Evolutionary conservation across 148 eudicot genomes (phyloP).

Genomic region (Rhododendron molle): DNA sequence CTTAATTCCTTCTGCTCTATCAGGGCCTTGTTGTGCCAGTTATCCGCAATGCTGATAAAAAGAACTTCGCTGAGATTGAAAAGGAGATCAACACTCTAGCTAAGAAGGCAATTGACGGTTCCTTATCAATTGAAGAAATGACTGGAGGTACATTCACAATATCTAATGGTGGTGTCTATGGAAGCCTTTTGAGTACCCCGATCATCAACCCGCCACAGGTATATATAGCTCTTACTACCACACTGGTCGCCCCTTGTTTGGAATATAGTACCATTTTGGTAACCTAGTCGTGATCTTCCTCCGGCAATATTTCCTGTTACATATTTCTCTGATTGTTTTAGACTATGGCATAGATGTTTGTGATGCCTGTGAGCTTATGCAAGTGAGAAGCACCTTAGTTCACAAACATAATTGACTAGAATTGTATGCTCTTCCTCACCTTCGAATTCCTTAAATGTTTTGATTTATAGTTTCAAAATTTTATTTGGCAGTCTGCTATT

Average conservation of each 20-base stretch:
- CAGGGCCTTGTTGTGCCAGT: conserved; percentile 63
- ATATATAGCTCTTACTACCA: not conserved
- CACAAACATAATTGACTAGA: not conserved
- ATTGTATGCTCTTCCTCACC: not conserved
- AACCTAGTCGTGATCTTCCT: not conserved
- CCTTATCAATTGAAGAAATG: conserved; percentile 58
- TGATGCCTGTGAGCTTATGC: not conserved
- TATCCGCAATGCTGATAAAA: conserved; percentile 36
- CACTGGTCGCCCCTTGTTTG: no score
- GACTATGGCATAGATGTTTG: not conserved
- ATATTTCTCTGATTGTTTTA: not conserved
- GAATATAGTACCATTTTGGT: no score
- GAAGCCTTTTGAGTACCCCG: conserved; percentile 59
- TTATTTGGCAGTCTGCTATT: not conserved
- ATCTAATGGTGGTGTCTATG: conserved; percentile 57
- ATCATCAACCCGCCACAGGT: conserved; percentile 67
- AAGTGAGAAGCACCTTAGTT: not conserved
- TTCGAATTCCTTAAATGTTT: not conserved
- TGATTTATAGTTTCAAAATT: not conserved
- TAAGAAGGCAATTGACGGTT: conserved; percentile 50
- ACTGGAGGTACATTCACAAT: conserved; percentile 56
- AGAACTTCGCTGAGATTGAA: conserved; percentile 59
- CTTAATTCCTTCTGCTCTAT: not conserved
- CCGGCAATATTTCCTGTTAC: not conserved
- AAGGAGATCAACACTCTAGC: conserved; percentile 50